Evolutionary conservation across 345 rosid genomes (phyloP).

Genomic region (Trapa incisa): DNA sequence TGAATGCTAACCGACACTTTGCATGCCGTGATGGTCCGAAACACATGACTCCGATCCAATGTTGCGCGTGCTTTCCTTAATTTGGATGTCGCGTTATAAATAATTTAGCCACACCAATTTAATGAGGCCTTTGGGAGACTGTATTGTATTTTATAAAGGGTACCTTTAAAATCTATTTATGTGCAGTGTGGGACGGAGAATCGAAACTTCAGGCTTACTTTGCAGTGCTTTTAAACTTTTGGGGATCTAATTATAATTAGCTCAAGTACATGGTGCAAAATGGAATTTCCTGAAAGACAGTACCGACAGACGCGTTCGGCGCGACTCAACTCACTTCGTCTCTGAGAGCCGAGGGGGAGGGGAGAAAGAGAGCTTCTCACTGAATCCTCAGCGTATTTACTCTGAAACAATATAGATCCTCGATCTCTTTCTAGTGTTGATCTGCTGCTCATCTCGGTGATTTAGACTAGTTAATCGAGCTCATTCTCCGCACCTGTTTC

Average conservation of each 20-base stretch:
- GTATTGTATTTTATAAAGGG: too few relatives aligned
- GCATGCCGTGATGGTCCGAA: too few relatives aligned
- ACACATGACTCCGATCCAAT: too few relatives aligned
- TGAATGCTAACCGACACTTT: conserved; percentile 1
- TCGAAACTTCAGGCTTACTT: not conserved
- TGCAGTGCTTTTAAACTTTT: not conserved
- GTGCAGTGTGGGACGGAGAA: not conserved
- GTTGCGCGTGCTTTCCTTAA: too few relatives aligned
- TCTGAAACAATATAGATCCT: not conserved
- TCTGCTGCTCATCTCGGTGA: not conserved
- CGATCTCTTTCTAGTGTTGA: not conserved
- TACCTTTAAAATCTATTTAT: too few relatives aligned
- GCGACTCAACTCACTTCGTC: not conserved
- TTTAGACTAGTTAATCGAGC: not conserved
- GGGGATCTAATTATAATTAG: not conserved
- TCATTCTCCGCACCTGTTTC: not conserved
- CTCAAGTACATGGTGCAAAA: not conserved
- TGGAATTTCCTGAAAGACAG: not conserved
- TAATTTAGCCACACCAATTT: too few relatives aligned
- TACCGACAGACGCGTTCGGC: not conserved
- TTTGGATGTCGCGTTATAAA: too few relatives aligned
- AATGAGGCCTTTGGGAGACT: too few relatives aligned
- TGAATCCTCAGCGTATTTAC: not conserved
- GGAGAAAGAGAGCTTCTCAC: not conserved
- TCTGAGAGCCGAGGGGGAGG: not conserved